Evolutionary conservation across 768 basidiomycete species (phyloP), one percentile per base, ranked within the genome.

Genomic region (Rhodotorula toruloides): DNA sequence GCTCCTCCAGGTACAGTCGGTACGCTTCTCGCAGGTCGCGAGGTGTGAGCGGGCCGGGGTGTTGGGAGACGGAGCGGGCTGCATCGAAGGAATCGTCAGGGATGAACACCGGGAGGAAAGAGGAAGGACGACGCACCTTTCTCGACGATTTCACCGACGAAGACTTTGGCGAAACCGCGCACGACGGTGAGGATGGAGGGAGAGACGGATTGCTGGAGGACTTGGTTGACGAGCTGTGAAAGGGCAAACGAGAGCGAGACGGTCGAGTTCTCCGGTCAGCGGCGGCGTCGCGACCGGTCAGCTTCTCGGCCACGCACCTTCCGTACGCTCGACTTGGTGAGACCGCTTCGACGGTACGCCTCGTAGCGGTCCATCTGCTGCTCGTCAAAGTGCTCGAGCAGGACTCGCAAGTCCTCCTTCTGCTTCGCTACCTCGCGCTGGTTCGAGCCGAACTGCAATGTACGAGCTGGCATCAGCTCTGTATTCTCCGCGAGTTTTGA

Each of bases 11-110:
- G 74, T 92, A 94, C 72, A 85, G 79, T 34, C 88, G 80, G 74
- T 94, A 91, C 2, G 91, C 91, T 76, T 92, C 91, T 10, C 91
- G 87, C 17, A 94, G 80, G 76, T 94, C 89, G 71, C 91, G 90
- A 0, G 91, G 91, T 2, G 89, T 85, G 31, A 94, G 78, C 1
- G 91, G 87, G 0, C 91, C 91, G 11, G 80, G 81, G 39, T 91
- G 89, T 4, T 85, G 83, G 27, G 87, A 81, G 0, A 89, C 87
- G 10, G 83, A 81, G 14, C 90, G 87, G 29, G 90, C 91, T 91
- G 74, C 13, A 36, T 8, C 10, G 37, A 19, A 5, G 13, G 13
- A 1, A 31, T 3, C 19, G 43, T 5, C 61, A 22, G 48, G 48
- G 29, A 42, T 12, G 43, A 10, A 17, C 6, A 13, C 12, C 32